phyloP scores from a whole-genome alignment of 768 basidiomycete species.

The Daedaleopsis nitida region DNA sequence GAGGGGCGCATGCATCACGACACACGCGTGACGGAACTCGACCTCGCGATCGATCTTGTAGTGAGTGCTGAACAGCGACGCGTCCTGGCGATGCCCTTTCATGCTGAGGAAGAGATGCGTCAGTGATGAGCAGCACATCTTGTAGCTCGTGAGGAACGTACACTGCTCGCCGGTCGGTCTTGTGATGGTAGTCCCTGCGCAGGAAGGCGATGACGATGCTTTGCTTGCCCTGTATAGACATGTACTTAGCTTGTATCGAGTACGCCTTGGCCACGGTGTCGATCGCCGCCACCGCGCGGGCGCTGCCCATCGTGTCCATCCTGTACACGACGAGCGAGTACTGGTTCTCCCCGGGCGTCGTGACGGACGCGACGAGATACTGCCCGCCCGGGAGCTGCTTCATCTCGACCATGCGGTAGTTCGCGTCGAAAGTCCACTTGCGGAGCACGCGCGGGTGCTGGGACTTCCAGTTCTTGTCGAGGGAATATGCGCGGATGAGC shows the following conservation, averaged over 20 bases:
- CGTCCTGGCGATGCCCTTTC: constrained; percentile 24
- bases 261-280: constrained; percentile 54
- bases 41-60: constrained; percentile 44
- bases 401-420: constrained; percentile 51
- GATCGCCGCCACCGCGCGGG: constrained; percentile 48
- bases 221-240: constrained; percentile 40
- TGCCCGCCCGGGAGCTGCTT: constrained; percentile 66
- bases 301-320: constrained; percentile 49
- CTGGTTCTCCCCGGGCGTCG: constrained; percentile 39
- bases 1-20: constrained; percentile 45
- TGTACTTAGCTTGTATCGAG: constrained; percentile 61
- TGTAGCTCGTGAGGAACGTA: background rate
- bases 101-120: background rate
- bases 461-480: constrained; percentile 61
- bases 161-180: constrained; percentile 2
- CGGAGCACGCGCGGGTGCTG: constrained; percentile 36
- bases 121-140: no score
- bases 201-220: constrained; percentile 59
- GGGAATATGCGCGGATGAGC: constrained; percentile 58
- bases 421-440: constrained; percentile 28
- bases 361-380: constrained; percentile 63
- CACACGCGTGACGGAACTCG: constrained; percentile 47
- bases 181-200: constrained; percentile 35
- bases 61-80: constrained; percentile 39
- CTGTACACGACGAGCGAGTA: constrained; percentile 57